A percentile compares a stretch with the other conserved stretches of the same genome.
Evolutionary conservation across 2,329 filamentous ascomycete species (phyloP).

Genomic region (Grosmannia huntii): DNA sequence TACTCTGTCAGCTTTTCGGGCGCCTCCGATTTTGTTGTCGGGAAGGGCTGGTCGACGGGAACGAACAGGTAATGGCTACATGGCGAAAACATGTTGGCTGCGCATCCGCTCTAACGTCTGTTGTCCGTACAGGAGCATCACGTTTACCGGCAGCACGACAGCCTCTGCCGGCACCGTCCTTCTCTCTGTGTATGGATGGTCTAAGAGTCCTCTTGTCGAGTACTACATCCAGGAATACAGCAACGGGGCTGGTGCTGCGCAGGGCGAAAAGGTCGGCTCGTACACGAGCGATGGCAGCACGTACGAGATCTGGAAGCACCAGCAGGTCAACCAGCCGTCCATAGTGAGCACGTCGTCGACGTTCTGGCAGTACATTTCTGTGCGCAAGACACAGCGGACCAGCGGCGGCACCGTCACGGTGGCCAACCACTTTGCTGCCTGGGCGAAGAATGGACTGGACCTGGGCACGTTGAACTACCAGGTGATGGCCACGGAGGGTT

Average conservation of each 20-base stretch:
- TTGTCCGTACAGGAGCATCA: conserved; percentile 16
- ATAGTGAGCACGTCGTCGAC: conserved; percentile 31
- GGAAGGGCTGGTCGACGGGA: conserved; percentile 46
- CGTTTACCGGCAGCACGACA: conserved; percentile 15
- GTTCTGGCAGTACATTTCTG: conserved; percentile 37
- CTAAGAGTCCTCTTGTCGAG: conserved; percentile 11
- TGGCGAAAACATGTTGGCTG: not conserved
- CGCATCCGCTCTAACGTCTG: not conserved
- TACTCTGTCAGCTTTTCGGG: conserved; percentile 32
- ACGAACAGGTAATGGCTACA: conserved; percentile 25
- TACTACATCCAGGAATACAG: conserved; percentile 14
- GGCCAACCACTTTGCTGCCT: conserved; percentile 35
- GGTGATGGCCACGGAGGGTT: conserved; percentile 37
- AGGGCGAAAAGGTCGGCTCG: conserved; percentile 15
- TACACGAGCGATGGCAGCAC: conserved; percentile 20
- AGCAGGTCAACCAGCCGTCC: conserved; percentile 26
- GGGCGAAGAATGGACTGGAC: conserved; percentile 28
- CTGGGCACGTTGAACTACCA: conserved; percentile 33
- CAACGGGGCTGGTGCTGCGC: conserved; percentile 9
- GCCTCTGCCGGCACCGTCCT: conserved; percentile 17
- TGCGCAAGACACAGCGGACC: conserved; percentile 34
- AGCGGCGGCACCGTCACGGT: conserved; percentile 34
- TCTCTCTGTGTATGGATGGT: conserved; percentile 12
- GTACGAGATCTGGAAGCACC: conserved; percentile 23
- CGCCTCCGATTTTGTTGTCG: conserved; percentile 40